Evolutionary conservation across 148 eudicot species (phyloP), one percentile per base, ranked within the genome.

Genomic region (Simmondsia chinensis): DNA sequence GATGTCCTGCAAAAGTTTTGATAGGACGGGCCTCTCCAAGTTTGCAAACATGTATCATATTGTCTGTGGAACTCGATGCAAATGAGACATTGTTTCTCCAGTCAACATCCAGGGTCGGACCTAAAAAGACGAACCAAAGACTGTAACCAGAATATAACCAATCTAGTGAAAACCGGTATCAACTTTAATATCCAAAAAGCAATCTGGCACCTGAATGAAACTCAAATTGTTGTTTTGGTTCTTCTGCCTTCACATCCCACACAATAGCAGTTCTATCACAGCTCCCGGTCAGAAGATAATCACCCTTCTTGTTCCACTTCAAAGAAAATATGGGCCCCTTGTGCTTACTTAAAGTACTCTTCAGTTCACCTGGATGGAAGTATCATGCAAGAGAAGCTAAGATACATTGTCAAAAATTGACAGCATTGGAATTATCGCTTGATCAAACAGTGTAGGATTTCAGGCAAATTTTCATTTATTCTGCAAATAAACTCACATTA

Each of bases 41-140:
- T 51, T 77, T 72, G 48, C 77, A 77, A 54, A 81, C 86, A 75
- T 75, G 64, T 12, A 85, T 85, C 83, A 59, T 74, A 36, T 52
- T 57, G 57, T 85, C 86, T 3, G 86, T 72, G 20, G 95, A 85
- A 41, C 88, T 54, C 52, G 95, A 68, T n/a, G 94, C 95, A 65
- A 85, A 85, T 14, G 89, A 69, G 55, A 48, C 52, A 60, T 80
- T 77, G 57, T 72, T 68, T 41, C 80, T 63, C 95, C 95, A 85
- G 61, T 85, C 95, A 65, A 75, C 80, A 60, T 80, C 89, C 37
- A 85, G 71, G 0, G 70, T 60, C 38, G 85, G 77, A 63, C 75
- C 95, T 85, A 68, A 16, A 35, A 36, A 45, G n/a, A n/a, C n/a
- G n/a, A n/a, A n/a, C n/a, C n/a, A n/a, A n/a, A n/a, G n/a, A n/a